These are phyloP conservation scores for Hanseniaspora meyeri DNA, from an alignment of 805 yeast species.

Conservation along the genomic window DNA sequence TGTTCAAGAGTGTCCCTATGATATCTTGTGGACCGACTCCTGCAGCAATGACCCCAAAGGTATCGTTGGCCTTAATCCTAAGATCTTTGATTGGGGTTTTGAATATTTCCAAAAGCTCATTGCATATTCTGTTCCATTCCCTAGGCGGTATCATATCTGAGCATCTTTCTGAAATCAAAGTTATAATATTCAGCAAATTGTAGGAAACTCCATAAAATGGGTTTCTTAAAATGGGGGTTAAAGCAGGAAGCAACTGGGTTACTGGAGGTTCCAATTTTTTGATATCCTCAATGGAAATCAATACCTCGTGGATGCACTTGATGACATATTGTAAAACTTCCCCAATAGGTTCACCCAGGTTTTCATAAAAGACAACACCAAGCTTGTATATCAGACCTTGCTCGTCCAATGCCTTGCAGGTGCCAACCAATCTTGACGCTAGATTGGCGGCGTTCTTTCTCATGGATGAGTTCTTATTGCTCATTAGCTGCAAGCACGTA, in stretches of 20 bases:
- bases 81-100: constrained; percentile 68
- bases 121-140: constrained; percentile 96
- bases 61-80: constrained; percentile 71
- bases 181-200: constrained; percentile 63
- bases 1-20: constrained; percentile 66
- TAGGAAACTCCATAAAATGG: constrained; percentile 86
- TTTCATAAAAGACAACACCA: constrained; percentile 70
- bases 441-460: constrained; percentile 80
- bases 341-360: constrained; percentile 88
- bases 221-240: constrained; percentile 84
- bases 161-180: constrained; percentile 65
- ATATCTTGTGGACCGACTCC: constrained; percentile 97
- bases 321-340: constrained; percentile 82
- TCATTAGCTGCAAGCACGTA: constrained; percentile 57
- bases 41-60: constrained; percentile 81
- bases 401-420: constrained; percentile 52
- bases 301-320: constrained; percentile 53
- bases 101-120: constrained; percentile 77
- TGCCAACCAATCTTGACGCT: constrained; percentile 52
- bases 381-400: constrained; percentile 51
- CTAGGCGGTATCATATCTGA: constrained; percentile 76
- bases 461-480: constrained; percentile 55
- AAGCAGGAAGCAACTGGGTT: constrained; percentile 67
- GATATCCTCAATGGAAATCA: constrained; percentile 43
- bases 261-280: constrained; percentile 65